Evolutionary conservation across 495 filamentous ascomycete genomes (phyloP).

Genomic region (Schizothecium vesticola): DNA sequence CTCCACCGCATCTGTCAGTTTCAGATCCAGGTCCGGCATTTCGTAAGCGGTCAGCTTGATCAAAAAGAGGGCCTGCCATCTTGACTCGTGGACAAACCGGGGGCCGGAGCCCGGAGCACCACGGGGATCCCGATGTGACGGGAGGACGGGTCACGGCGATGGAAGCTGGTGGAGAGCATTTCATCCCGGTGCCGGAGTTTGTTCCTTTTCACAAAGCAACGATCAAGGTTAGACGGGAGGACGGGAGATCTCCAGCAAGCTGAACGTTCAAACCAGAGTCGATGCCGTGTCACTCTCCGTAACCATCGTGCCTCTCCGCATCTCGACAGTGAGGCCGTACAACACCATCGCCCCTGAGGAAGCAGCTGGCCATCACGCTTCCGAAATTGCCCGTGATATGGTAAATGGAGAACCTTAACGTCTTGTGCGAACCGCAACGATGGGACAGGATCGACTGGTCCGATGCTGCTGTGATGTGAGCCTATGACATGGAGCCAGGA

Average conservation of each 20-base stretch:
- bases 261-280: neutral
- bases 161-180: neutral
- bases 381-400: neutral
- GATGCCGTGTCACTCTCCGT: neutral
- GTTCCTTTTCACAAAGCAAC: neutral
- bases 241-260: neutral
- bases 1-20: neutral
- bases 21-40: neutral
- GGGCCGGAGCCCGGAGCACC: neutral
- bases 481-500: neutral
- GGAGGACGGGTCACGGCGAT: neutral
- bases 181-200: neutral
- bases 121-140: neutral
- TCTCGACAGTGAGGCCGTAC: neutral
- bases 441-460: neutral
- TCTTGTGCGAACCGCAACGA: neutral
- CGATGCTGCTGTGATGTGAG: neutral
- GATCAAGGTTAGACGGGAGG: neutral
- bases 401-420: neutral
- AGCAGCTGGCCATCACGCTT: neutral
- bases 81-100: neutral
- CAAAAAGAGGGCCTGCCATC: neutral
- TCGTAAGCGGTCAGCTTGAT: neutral
- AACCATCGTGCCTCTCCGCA: neutral
- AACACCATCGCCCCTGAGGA: neutral